These are phyloP conservation scores for Torrubiella hemipterigena DNA, from an alignment of 2,329 filamentous ascomycete species.

Conservation along the genomic window DNA sequence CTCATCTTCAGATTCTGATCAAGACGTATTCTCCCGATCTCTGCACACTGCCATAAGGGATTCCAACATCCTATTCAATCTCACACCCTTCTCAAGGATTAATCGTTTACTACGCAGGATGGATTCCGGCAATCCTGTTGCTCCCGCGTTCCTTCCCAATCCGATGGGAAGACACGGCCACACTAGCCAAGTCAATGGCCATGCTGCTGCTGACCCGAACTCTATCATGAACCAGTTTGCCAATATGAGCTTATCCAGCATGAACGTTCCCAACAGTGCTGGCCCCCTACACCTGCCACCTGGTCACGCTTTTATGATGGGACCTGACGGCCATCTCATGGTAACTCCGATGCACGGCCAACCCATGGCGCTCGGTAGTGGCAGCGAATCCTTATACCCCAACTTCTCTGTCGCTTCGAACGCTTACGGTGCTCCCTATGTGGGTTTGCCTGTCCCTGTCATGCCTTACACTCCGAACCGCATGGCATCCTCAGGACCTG, in stretches of 20 bases:
- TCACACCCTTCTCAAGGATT: conserved; percentile 15
- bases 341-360: conserved; percentile 23
- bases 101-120: no score
- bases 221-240: conserved; percentile 22
- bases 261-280: conserved; percentile 18
- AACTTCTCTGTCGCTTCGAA: conserved; percentile 17
- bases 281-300: conserved; percentile 20
- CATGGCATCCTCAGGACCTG: conserved; percentile 29
- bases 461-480: conserved; percentile 43
- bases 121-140: conserved; percentile 20
- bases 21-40: no score
- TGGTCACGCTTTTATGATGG: conserved; percentile 22
- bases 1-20: no score
- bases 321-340: conserved; percentile 25
- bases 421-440: conserved; percentile 24
- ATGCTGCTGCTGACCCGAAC: conserved; percentile 17
- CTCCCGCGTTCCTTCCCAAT: conserved; percentile 18
- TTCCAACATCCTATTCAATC: no score
- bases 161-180: conserved; percentile 17
- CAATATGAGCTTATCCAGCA: conserved; percentile 23
- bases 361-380: conserved; percentile 21
- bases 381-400: conserved; percentile 20
- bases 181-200: conserved; percentile 14
- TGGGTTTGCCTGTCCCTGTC: conserved; percentile 23
- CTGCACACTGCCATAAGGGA: no score